Percentiles rank a stretch among this genome's conserved stretches.
Conservation (phyloP, 75 land plant species). For the Adiantum capillusveneris region DNA sequence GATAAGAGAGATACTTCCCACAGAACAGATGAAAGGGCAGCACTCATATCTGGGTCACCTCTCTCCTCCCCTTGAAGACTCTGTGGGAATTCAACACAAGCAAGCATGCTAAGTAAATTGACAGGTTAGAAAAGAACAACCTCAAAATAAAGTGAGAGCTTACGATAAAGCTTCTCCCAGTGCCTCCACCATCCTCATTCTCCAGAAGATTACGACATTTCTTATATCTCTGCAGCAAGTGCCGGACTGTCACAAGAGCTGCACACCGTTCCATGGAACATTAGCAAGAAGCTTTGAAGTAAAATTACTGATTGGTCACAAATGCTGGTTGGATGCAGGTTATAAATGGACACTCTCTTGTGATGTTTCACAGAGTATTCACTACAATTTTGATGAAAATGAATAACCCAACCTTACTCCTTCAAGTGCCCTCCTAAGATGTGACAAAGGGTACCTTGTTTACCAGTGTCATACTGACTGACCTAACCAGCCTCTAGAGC, state of each 20-base stretch:
- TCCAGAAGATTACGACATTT: slow-evolving; percentile 85
- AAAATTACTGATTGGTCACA: too few species aligned
- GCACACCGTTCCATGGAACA: slow-evolving; percentile 15
- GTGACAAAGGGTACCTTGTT: too few species aligned
- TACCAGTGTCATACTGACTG: too few species aligned
- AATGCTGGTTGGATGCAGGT: too few species aligned
- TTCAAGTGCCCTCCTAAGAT: too few species aligned
- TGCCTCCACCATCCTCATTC: slow-evolving; percentile 93
- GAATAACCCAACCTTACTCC: too few species aligned
- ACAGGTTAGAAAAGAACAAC: background rate
- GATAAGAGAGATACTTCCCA: slow-evolving; percentile 84
- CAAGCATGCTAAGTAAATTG: background rate
- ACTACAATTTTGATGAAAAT: too few species aligned
- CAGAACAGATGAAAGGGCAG: slow-evolving; percentile 90
- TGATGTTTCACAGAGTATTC: too few species aligned
- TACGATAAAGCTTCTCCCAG: slow-evolving; percentile 41
- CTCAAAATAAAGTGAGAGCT: background rate
- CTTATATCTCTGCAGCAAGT: slow-evolving; percentile 74
- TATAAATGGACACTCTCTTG: too few species aligned
- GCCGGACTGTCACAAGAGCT: slow-evolving; percentile 76
- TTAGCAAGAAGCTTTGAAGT: too few species aligned
- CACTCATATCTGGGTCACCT: slow-evolving; percentile 82
- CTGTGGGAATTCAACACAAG: slow-evolving; percentile 38
- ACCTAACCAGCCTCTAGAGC: too few species aligned
- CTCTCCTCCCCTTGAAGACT: slow-evolving; percentile 63